Evolutionary conservation across 2,329 filamentous ascomycete species (phyloP), one percentile per base, ranked within the genome.

Genomic region (Monosporascus sp.): DNA sequence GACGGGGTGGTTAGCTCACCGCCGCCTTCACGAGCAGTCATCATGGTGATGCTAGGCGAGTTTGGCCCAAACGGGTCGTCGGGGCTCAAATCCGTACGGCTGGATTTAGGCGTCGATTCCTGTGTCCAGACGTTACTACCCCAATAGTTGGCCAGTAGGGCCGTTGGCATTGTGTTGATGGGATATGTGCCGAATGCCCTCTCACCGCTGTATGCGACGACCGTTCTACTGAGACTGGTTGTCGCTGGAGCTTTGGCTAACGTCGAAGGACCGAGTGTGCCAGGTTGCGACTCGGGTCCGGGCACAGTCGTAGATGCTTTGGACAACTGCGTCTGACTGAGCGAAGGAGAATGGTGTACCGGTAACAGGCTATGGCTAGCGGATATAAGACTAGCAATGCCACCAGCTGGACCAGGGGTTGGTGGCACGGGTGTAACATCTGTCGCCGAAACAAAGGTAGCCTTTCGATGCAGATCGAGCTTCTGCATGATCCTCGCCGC

Each of bases 91-190:
- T 64, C 60, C 17, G 56, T 48, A n/a, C 53, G 60, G 24, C 34
- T 62, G 5, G 52, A 46, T 54, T 59, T 68, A 11, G 59, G 54
- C 2, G 59, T 59, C 45, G 66, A 60, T 16, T 66, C 65, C 36
- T 64, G 62, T 20, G 61, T 65, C 90, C 91, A 96, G 47, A 91
- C 86, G 53, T 85, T 88, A 64, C 86, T 95, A 49, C 93, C 93
- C 93, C 93, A 97, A 52, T 95, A 82, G 67, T 97, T 97, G 34
- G 92, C 92, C 76, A 96, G 83, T 56, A 97, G 85, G 16, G 90
- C 91, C 49, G 88, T 89, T 1, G 92, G 90, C 71, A 96, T 84
- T 22, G 82, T 82, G 43, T 87, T 83, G n/a, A 80, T 80, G 47
- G 77, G 82, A n/a, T 85, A 84, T 19, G 84, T 71, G 3, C 80